Percentiles rank a stretch among this genome's conserved stretches.
Conservation (phyloP, 2,329 filamentous ascomycete genomes). For the Monilinia fructicola region DNA sequence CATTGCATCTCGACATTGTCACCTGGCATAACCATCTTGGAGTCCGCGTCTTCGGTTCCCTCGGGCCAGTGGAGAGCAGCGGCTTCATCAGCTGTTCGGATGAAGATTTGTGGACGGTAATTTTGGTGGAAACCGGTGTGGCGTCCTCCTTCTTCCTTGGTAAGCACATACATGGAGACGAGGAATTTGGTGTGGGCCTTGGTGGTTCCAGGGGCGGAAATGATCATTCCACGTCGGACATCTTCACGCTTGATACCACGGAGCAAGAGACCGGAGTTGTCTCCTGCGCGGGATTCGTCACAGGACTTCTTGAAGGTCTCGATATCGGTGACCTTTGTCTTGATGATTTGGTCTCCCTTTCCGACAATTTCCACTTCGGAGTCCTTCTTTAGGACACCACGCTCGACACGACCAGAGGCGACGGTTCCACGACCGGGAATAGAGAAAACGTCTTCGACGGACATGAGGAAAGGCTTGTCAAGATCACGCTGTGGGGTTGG, state of each 20-base stretch:
- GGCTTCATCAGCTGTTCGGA: constrained; percentile 84
- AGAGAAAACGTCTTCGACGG: constrained; percentile 89
- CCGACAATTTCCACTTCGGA: constrained; percentile 92
- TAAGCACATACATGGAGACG: constrained; percentile 93
- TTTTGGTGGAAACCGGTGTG: constrained; percentile 94
- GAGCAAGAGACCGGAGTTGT: constrained; percentile 96
- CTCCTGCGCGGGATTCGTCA: constrained; percentile 91
- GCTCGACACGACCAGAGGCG: constrained; percentile 94
- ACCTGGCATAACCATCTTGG: constrained; percentile 92
- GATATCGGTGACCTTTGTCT: constrained; percentile 99
- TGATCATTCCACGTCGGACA: constrained; percentile 89
- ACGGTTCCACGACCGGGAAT: constrained; percentile 94
- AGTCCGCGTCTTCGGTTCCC: constrained; percentile 66
- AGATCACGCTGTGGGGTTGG: constrained; percentile 90
- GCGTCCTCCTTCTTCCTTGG: constrained; percentile 96
- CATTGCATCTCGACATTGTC: constrained; percentile 99
- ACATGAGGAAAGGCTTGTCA: constrained; percentile 99
- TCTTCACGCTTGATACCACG: constrained; percentile 97
- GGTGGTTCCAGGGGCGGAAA: constrained; percentile 77
- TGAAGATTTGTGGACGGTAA: constrained; percentile 95
- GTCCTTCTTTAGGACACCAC: constrained; percentile 90
- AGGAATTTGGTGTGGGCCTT: constrained; percentile 92
- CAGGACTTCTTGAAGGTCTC: constrained; percentile 99
- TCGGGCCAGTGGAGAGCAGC: constrained; percentile 85
- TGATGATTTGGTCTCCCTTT: constrained; percentile 77